These are phyloP conservation scores for Scedosporium apiospermum DNA, from an alignment of 2,329 filamentous ascomycete species.

Conservation along the genomic window DNA sequence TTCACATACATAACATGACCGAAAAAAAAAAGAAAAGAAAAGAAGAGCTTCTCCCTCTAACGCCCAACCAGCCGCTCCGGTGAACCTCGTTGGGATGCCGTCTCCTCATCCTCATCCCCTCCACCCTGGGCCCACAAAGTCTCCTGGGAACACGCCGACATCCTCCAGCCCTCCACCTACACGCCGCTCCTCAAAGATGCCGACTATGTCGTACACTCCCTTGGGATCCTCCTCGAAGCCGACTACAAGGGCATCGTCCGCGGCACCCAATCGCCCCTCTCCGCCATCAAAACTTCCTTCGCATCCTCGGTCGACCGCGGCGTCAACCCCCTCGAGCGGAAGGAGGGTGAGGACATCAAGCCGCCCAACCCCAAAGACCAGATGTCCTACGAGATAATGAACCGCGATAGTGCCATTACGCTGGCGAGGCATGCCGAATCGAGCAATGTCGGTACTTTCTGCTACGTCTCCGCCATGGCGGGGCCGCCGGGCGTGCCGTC, in stretches of 20 bases:
- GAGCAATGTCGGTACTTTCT: slow-evolving; percentile 60
- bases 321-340: slow-evolving; percentile 59
- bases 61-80: slow-evolving; percentile 64
- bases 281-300: slow-evolving; percentile 72
- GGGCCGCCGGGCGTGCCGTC: slow-evolving; percentile 76
- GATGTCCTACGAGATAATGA: slow-evolving; percentile 95
- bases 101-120: slow-evolving; percentile 60
- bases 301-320: slow-evolving; percentile 53
- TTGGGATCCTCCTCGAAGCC: slow-evolving; percentile 93
- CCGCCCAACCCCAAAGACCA: slow-evolving; percentile 61
- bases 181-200: slow-evolving; percentile 64
- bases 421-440: slow-evolving; percentile 67
- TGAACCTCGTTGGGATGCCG: slow-evolving; percentile 71
- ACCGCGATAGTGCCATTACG: slow-evolving; percentile 77
- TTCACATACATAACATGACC: neutral
- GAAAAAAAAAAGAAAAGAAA: too few species aligned
- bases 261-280: slow-evolving; percentile 72
- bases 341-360: slow-evolving; percentile 49
- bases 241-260: slow-evolving; percentile 93
- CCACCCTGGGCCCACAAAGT: slow-evolving; percentile 78
- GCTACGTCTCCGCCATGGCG: slow-evolving; percentile 80
- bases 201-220: slow-evolving; percentile 82
- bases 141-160: slow-evolving; percentile 79
- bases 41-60: neutral
- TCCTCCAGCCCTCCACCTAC: slow-evolving; percentile 76